Base-by-base conservation (phyloP, 495 filamentous ascomycete species). In the Penicillium riverlandense region DNA sequence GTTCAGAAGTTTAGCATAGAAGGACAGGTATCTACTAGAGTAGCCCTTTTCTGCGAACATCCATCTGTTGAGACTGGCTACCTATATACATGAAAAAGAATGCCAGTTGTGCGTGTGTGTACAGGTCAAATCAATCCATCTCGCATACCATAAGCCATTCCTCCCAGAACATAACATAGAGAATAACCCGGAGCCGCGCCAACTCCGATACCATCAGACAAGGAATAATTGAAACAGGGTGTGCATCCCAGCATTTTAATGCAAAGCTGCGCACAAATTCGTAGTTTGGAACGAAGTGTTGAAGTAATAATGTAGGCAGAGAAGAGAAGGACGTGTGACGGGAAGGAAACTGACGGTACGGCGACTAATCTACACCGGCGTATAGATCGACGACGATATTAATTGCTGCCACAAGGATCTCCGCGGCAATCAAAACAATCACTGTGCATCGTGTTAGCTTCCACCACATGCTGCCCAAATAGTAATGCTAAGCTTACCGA, bases 371-470 rank as follows among this genome's bases (percentile, higher is more conserved):
- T 6, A 88, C 77, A 15, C 86, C 88, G 29, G 90, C 94, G 60
- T 90, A 90, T 42, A 98, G 59, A 71, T 98, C 92, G 9, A 98
- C 94, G 29, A 95, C 75, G 40, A 98, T 96, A 65, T 98, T 98
- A 44, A 96, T 84, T 10, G 83, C 85, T 1, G 94, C 92, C 11
- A 98, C 92, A 3, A 97, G 65, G 55, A 98, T 96, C 60, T 98
- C 92, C 1, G 90, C 90, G 9, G 89, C 91, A 56, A 98, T 97
- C 41, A 98, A 80, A 11, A 97, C 75, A 46, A 98, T 97, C 33
- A 98, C 90, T 86, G 41, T 15, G 36, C 14, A 27, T 2, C 12
- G 41, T 11, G 35, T 55, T 48, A 55, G 42, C 33, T 22, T 22
- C 22, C 35, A 44, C 10, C 36, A 40, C 37, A 33, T 16, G 6